Evolutionary conservation across 2,329 filamentous ascomycete genomes (phyloP).

Genomic region (Pseudogymnoascus sp.): DNA sequence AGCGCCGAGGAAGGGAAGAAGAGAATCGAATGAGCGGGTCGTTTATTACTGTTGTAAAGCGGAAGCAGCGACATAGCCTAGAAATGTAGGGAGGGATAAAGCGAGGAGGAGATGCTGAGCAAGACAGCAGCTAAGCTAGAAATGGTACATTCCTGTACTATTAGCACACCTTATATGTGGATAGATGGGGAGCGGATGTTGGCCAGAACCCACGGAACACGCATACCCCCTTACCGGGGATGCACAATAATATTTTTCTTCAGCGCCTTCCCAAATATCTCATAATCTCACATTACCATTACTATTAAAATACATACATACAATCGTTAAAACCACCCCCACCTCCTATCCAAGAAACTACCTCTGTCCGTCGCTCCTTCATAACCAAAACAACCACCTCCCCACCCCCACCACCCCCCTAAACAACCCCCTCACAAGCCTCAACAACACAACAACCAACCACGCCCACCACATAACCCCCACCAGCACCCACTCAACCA

Average conservation of each 20-base stretch:
- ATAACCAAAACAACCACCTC: slow-evolving; percentile 78
- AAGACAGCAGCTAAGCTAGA: neutral
- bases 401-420: slow-evolving; percentile 51
- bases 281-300: slow-evolving; percentile 6
- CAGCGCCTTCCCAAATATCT: neutral
- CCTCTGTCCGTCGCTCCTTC: neutral
- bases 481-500: slow-evolving; percentile 81
- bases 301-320: slow-evolving; percentile 4
- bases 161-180: neutral
- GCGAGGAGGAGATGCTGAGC: neutral
- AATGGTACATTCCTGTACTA: neutral
- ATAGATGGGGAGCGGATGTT: neutral
- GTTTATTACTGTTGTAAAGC: neutral
- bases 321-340: neutral
- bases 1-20: slow-evolving; percentile 97
- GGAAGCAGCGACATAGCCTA: neutral
- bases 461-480: slow-evolving; percentile 92
- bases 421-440: slow-evolving; percentile 55
- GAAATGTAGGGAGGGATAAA: neutral
- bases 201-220: neutral
- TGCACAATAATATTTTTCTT: neutral
- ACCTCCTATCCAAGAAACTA: neutral
- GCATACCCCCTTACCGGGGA: neutral
- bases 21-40: slow-evolving; percentile 64
- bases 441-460: slow-evolving; percentile 73